Conservation (phyloP, 1,139 yeast species). For the Yueomyces sp. region DNA sequence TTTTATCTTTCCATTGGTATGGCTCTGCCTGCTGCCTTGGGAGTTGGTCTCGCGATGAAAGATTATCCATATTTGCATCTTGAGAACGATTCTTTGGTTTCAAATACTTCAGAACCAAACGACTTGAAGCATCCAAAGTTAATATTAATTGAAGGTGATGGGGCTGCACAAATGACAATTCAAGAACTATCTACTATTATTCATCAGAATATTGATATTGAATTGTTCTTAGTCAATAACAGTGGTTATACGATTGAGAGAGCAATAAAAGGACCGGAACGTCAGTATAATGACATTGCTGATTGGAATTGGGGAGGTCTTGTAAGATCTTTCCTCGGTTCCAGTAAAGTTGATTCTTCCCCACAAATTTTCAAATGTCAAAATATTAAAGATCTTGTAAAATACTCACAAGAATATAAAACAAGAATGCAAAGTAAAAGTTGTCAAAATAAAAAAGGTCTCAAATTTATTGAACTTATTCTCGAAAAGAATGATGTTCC, state of each 20-base stretch:
- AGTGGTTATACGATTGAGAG: conserved; percentile 83
- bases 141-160: conserved; percentile 73
- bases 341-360: too few relatives aligned
- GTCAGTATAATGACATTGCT: conserved; percentile 69
- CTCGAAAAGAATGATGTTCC: conserved; percentile 63
- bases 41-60: conserved; percentile 57
- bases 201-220: conserved; percentile 48
- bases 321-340: too few relatives aligned
- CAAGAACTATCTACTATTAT: conserved; percentile 66
- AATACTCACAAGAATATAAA: too few relatives aligned
- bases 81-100: neutral
- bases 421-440: too few relatives aligned
- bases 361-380: too few relatives aligned
- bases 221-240: conserved; percentile 63
- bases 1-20: conserved; percentile 79
- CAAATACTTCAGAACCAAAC: conserved; percentile 3
- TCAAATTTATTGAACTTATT: conserved; percentile 40
- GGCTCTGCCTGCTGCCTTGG: conserved; percentile 76
- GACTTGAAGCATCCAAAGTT: conserved; percentile 36
- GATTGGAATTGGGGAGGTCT: conserved; percentile 64
- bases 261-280: conserved; percentile 62
- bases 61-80: conserved; percentile 29
- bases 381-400: too few relatives aligned
- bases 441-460: too few relatives aligned
- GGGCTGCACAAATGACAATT: conserved; percentile 83